phyloP scores from a whole-genome alignment of 2,329 filamentous ascomycete species.

The Penicillium sclerotigenum region DNA sequence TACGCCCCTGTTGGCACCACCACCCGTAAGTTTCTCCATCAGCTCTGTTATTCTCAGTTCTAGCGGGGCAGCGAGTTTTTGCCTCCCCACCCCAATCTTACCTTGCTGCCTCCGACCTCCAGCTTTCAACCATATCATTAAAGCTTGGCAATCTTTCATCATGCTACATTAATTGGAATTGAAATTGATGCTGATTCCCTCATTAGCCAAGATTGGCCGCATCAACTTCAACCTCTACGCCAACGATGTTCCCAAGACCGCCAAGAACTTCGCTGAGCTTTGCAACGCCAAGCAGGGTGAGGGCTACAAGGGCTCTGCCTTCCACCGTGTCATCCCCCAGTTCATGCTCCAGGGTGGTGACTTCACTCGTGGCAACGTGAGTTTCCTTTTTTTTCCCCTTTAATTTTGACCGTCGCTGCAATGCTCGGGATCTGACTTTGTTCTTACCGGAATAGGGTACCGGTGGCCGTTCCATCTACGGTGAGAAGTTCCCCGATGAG shows the following conservation, averaged over 20 bases:
- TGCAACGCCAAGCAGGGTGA: constrained; percentile 78
- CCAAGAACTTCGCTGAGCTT: constrained; percentile 78
- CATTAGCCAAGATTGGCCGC: constrained; percentile 67
- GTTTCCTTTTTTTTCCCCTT: constrained; percentile 38
- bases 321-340: constrained; percentile 88
- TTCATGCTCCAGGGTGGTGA: constrained; percentile 98
- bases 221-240: constrained; percentile 90
- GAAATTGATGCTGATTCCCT: constrained; percentile 13
- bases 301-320: constrained; percentile 77
- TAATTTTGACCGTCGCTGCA: not conserved
- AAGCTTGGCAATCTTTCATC: constrained; percentile 7
- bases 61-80: constrained; percentile 16
- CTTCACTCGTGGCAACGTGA: constrained; percentile 87
- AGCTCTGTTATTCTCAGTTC: constrained; percentile 13
- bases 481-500: constrained; percentile 91
- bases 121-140: not conserved
- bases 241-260: constrained; percentile 82
- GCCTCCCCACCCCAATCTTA: constrained; percentile 4
- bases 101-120: not conserved
- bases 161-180: constrained; percentile 23
- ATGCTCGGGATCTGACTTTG: constrained; percentile 10
- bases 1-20: constrained; percentile 45
- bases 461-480: constrained; percentile 91
- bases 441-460: constrained; percentile 62
- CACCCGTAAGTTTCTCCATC: constrained; percentile 26